phyloP scores from a whole-genome alignment of 2,329 filamentous ascomycete genomes.

The Alternaria solani region DNA sequence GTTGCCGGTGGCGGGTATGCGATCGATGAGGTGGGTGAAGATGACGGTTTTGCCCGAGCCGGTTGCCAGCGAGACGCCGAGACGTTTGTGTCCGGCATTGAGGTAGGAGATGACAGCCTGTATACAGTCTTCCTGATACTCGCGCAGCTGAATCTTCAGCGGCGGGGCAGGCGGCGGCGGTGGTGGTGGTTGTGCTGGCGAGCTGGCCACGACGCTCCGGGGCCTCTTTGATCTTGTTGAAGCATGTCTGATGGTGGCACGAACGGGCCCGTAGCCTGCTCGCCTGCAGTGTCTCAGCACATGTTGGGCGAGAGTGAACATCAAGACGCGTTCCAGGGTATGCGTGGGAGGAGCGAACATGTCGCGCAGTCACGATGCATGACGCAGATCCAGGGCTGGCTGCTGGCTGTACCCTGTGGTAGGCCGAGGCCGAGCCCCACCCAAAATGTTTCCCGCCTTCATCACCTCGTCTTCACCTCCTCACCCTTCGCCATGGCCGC shows the following conservation, averaged over 20 bases:
- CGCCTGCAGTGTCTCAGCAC: slow-evolving; percentile 37
- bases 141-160: slow-evolving; percentile 68
- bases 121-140: slow-evolving; percentile 93
- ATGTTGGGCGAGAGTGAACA: slow-evolving; percentile 44
- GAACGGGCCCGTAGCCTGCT: slow-evolving; percentile 15
- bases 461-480: slow-evolving; percentile 5
- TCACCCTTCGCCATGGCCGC: slow-evolving; percentile 24
- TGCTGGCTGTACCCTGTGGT: background rate
- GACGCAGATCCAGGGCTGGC: slow-evolving; percentile 13
- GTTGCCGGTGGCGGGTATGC: slow-evolving; percentile 66
- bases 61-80: slow-evolving; percentile 87
- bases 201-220: background rate
- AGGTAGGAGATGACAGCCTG: slow-evolving; percentile 77
- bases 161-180: slow-evolving; percentile 21
- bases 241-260: slow-evolving; percentile 23
- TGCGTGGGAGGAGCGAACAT: slow-evolving; percentile 24
- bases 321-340: slow-evolving; percentile 27
- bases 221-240: slow-evolving; percentile 19
- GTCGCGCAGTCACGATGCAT: slow-evolving; percentile 35
- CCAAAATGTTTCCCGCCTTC: slow-evolving; percentile 8
- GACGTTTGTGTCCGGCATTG: slow-evolving; percentile 74
- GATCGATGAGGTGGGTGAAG: slow-evolving; percentile 92
- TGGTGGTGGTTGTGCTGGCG: slow-evolving; percentile 4
- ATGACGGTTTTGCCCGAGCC: slow-evolving; percentile 94
- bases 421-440: slow-evolving; percentile 16